phyloP scores from a whole-genome alignment of 495 filamentous ascomycete species.

The Staphylotrichum longicolle region DNA sequence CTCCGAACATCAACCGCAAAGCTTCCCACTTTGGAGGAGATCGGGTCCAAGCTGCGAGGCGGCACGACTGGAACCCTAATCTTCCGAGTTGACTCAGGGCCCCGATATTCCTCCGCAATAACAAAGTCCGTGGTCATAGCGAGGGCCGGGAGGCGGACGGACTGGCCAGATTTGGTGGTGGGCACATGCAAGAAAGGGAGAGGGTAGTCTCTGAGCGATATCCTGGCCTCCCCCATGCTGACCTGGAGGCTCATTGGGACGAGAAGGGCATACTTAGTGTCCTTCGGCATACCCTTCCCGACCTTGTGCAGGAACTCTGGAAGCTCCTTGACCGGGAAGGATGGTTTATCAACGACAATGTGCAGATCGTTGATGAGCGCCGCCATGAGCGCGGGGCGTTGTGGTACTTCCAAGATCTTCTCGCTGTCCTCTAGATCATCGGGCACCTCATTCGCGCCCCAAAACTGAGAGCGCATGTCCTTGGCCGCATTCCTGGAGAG shows the following conservation, averaged over 20 bases:
- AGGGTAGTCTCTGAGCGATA: slow-evolving; percentile 88
- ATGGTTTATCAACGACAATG: slow-evolving; percentile 86
- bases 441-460: slow-evolving; percentile 76
- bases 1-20: slow-evolving; percentile 84
- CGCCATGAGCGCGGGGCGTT: slow-evolving; percentile 80
- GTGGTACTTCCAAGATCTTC: slow-evolving; percentile 79
- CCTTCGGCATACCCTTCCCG: slow-evolving; percentile 91
- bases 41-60: slow-evolving; percentile 45
- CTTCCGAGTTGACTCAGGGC: slow-evolving; percentile 70
- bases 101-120: slow-evolving; percentile 89
- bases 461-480: slow-evolving; percentile 77
- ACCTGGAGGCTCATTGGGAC: slow-evolving; percentile 87
- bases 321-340: slow-evolving; percentile 76
- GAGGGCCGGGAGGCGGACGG: slow-evolving; percentile 74
- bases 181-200: slow-evolving; percentile 90
- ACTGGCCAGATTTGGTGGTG: slow-evolving; percentile 73
- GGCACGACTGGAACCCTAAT: slow-evolving; percentile 86
- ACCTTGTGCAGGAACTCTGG: slow-evolving; percentile 80
- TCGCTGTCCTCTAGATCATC: slow-evolving; percentile 80
- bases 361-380: slow-evolving; percentile 80
- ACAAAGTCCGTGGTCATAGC: slow-evolving; percentile 90
- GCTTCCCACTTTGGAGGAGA: slow-evolving; percentile 51
- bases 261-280: slow-evolving; percentile 85
- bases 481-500: slow-evolving; percentile 70
- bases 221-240: slow-evolving; percentile 84